Evolutionary conservation across 2,329 filamentous ascomycete species (phyloP), one percentile per base, ranked within the genome.

Genomic region (Cytospora leucostoma): DNA sequence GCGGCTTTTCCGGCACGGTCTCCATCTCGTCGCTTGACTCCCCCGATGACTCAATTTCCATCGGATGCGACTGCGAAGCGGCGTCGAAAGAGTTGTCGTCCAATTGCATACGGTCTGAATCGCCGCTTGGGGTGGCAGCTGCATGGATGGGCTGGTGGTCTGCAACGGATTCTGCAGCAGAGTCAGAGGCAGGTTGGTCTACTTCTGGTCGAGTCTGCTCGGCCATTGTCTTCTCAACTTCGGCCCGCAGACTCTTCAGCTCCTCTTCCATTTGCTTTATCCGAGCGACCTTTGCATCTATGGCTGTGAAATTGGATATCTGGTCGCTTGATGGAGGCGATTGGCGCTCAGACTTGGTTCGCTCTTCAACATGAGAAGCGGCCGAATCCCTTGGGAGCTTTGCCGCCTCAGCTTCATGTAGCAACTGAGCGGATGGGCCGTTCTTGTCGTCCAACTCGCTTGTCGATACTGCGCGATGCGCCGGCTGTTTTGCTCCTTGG

Each of bases 221-320:
- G 13, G 73, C 74, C 21, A 75, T 59, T 57, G 68, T 71, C 1
- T 69, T 72, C 32, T 77, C 73, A 17, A 80, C 74, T 64, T 85
- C 83, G 32, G 76, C 76, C 69, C 84, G 75, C 40, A 86, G 76
- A 75, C 68, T 84, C 80, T 56, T 74, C 62, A 79, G 76, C 67
- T 84, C 81, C 58, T 79, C 75, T 61, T 75, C 73, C 13, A 81
- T 70, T 15, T 71, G 57, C 69, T 84, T 75, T 35, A 86, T 76
- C 75, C 68, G 84, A 79, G 61, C 74, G 60, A 79, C 76, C 68
- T 84, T 81, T 57, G 78, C 75, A 58, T 75, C 72, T 6, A 80
- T 71, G 19, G 74, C 74, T 47, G 77, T 76, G 17, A 80, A 70
- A 13, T 69, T 70, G 17, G 78, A 75, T 4, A 79, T 67, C 38